These are phyloP conservation scores for Inga leiocalycina DNA, from an alignment of 306 rosid genomes.

Conservation along the genomic window DNA sequence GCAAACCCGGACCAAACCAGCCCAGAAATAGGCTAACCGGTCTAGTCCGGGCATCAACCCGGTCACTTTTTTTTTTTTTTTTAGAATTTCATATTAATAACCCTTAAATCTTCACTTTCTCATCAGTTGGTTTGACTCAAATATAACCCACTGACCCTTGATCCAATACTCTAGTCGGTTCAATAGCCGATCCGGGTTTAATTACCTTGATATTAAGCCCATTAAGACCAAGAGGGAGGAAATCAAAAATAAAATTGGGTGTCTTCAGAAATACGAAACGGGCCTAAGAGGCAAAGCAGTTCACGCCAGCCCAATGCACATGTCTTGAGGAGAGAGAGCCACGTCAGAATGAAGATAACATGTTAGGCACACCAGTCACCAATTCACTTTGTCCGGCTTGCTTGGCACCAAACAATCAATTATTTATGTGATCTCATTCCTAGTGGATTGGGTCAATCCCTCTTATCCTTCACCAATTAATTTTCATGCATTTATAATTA, in stretches of 20 bases:
- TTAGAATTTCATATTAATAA: too few species aligned
- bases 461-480: background rate
- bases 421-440: conserved; percentile 22
- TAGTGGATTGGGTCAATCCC: conserved; percentile 36
- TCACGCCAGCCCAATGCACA: conserved; percentile 30
- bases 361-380: conserved; percentile 31
- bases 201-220: too few species aligned
- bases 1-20: too few species aligned
- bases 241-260: background rate
- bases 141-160: too few species aligned
- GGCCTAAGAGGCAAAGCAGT: conserved; percentile 35
- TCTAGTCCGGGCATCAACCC: too few species aligned
- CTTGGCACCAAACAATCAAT: conserved; percentile 39
- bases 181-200: too few species aligned
- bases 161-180: too few species aligned
- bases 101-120: too few species aligned
- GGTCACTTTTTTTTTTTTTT: too few species aligned
- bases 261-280: background rate
- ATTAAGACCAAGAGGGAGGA: too few species aligned
- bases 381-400: conserved; percentile 33
- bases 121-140: too few species aligned
- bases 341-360: conserved; percentile 38
- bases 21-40: too few species aligned
- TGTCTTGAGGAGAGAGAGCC: conserved; percentile 16
- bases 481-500: background rate